Conservation (phyloP, 78 protist genomes). For the Diacronema lutheri region DNA sequence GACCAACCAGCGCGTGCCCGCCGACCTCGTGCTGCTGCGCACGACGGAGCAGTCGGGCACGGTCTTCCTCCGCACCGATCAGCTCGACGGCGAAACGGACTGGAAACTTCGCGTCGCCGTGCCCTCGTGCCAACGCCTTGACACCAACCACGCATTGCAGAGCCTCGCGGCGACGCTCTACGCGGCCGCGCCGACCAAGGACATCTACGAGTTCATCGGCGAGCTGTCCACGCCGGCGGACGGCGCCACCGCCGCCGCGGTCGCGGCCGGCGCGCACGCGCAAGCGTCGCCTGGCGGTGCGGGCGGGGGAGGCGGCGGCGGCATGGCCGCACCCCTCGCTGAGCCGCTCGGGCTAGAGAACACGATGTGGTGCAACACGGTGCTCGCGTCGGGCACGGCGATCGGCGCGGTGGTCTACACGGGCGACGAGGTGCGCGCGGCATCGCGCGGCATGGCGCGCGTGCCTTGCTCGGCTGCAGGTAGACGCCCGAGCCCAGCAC, state of each 20-base stretch:
- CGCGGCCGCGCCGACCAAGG: conserved; percentile 72
- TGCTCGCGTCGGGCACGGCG: conserved; percentile 83
- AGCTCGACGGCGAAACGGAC: conserved; percentile 95
- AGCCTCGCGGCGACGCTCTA: not conserved
- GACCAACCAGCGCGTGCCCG: conserved; percentile 78
- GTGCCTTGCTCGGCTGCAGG: too few species aligned
- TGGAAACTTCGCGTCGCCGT: conserved; percentile 80
- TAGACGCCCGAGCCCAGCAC: too few species aligned
- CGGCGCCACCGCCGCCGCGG: too few species aligned
- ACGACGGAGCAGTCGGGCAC: conserved; percentile 86
- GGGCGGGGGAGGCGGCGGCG: not conserved
- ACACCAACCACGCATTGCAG: not conserved
- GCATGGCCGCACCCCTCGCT: too few species aligned
- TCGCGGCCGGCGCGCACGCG: too few species aligned
- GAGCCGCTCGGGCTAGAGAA: conserved; percentile 90
- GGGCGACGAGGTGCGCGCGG: too few species aligned
- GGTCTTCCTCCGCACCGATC: conserved; percentile 87
- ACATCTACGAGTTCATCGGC: conserved; percentile 78
- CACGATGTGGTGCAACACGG: conserved; percentile 93
- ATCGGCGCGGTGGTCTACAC: conserved; percentile 83
- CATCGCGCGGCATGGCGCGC: too few species aligned
- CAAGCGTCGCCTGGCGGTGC: too few species aligned
- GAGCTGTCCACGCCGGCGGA: not conserved
- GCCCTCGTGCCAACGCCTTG: conserved; percentile 27
- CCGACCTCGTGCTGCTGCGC: conserved; percentile 82